Conservation (phyloP, 2,329 filamentous ascomycete genomes). For the Neofusicoccum ribis region DNA sequence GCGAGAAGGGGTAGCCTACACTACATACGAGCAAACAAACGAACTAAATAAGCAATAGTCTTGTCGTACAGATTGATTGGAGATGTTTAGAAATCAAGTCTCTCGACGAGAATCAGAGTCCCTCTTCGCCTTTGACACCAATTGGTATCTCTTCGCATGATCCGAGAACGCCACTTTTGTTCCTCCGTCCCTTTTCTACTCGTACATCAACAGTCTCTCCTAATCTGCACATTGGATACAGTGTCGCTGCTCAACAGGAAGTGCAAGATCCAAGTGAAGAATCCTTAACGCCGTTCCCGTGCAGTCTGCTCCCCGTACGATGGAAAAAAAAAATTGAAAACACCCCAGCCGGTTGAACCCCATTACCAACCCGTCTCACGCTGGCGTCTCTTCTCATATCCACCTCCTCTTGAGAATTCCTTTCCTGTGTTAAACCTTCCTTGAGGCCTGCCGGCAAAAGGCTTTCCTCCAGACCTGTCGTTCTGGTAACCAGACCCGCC, state of each 20-base stretch:
- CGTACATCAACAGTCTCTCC: background rate
- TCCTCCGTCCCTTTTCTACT: background rate
- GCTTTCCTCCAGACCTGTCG: no score
- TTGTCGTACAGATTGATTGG: slow-evolving; percentile 13
- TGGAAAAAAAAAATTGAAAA: slow-evolving; percentile 24
- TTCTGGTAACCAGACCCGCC: no score
- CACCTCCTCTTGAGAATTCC: no score
- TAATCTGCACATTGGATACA: background rate
- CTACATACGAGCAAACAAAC: background rate
- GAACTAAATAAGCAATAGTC: background rate
- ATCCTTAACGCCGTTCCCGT: background rate
- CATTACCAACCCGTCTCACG: no score
- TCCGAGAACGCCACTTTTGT: background rate
- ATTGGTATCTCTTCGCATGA: slow-evolving; percentile 6
- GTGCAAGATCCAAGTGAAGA: background rate
- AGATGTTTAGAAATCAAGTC: background rate
- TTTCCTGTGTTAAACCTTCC: no score
- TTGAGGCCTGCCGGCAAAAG: no score
- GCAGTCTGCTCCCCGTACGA: background rate
- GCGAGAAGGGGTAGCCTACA: background rate
- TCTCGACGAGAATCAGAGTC: background rate
- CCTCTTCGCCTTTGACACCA: slow-evolving; percentile 1
- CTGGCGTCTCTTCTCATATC: no score
- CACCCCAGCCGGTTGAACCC: background rate
- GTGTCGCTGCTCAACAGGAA: background rate